phyloP scores from a whole-genome alignment of 352 stramenopile genomes.

The Phytophthora melonis region DNA sequence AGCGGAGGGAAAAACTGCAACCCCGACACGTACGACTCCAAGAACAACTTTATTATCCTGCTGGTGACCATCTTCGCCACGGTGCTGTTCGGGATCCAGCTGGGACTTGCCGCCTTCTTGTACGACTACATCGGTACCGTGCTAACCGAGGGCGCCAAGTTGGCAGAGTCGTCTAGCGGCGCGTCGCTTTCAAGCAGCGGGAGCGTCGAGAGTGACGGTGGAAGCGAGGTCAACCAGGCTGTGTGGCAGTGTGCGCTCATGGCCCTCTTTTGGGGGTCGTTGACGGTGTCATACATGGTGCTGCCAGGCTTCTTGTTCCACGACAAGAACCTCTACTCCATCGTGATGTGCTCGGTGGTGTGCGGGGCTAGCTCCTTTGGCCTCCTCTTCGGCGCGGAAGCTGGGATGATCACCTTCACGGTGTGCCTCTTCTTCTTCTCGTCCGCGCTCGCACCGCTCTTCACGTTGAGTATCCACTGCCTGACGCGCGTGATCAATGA shows the following conservation, averaged over 20 bases:
- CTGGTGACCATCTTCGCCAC: slow-evolving; percentile 86
- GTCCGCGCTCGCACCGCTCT: slow-evolving; percentile 75
- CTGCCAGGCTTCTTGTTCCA: slow-evolving; percentile 85
- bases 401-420: slow-evolving; percentile 61
- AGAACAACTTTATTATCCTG: slow-evolving; percentile 88
- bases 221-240: slow-evolving; percentile 35
- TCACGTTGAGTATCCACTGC: slow-evolving; percentile 86
- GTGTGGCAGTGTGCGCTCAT: slow-evolving; percentile 75
- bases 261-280: slow-evolving; percentile 77
- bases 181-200: slow-evolving; percentile 15
- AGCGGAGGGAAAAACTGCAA: slow-evolving; percentile 77
- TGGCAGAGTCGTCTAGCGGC: slow-evolving; percentile 16
- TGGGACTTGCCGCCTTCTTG: slow-evolving; percentile 80
- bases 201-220: slow-evolving; percentile 11
- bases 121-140: slow-evolving; percentile 84
- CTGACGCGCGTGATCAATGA: slow-evolving; percentile 87
- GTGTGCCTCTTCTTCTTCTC: slow-evolving; percentile 70
- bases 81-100: slow-evolving; percentile 78
- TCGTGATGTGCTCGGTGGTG: slow-evolving; percentile 74
- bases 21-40: slow-evolving; percentile 82
- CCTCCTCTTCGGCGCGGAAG: slow-evolving; percentile 69
- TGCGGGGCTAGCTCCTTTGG: slow-evolving; percentile 74
- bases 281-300: slow-evolving; percentile 78
- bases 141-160: slow-evolving; percentile 35
- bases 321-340: slow-evolving; percentile 78